A percentile compares a stretch with the other conserved stretches of the same genome.
These are phyloP conservation scores for Grifola frondosa DNA, from an alignment of 1,284 basidiomycete species.

Conservation along the genomic window DNA sequence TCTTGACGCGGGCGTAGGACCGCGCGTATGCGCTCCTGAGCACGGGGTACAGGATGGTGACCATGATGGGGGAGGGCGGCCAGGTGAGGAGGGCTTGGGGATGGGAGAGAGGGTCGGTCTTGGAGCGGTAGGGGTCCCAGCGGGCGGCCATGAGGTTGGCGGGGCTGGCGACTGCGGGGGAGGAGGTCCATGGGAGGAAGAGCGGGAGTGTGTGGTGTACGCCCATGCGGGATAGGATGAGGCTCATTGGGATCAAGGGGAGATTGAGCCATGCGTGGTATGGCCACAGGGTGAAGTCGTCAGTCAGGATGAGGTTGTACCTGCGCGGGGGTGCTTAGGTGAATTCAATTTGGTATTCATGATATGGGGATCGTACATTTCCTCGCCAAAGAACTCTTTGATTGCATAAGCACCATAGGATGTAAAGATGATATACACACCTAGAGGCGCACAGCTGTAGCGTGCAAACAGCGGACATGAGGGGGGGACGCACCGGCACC, in stretches of 20 bases:
- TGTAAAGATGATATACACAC: constrained; percentile 59
- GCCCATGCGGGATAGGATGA: constrained; percentile 57
- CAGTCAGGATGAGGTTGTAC: constrained; percentile 58
- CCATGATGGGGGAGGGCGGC: constrained; percentile 67
- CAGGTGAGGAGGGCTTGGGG: constrained; percentile 38
- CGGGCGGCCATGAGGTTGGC: constrained; percentile 4
- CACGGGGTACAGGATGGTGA: constrained; percentile 51
- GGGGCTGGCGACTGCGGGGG: constrained; percentile 37
- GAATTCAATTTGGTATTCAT: neutral
- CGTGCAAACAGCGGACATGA: neutral
- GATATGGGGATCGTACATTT: constrained; percentile 41
- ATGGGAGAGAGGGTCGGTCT: neutral
- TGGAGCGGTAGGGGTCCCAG: constrained; percentile 2
- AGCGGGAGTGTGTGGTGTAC: constrained; percentile 50
- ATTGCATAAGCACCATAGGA: constrained; percentile 75
- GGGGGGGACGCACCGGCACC: constrained; percentile 37
- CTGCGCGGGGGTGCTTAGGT: constrained; percentile 26
- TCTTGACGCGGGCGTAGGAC: constrained; percentile 41
- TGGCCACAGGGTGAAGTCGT: constrained; percentile 67
- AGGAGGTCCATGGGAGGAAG: constrained; percentile 65
- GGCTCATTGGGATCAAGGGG: constrained; percentile 56
- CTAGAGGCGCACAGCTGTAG: constrained; percentile 24
- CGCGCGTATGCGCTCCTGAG: constrained; percentile 47
- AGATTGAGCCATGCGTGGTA: constrained; percentile 72
- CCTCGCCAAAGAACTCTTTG: constrained; percentile 62